Evolutionary conservation across 2,329 filamentous ascomycete genomes (phyloP), one percentile per base, ranked within the genome.

Genomic region (Alternaria postmessia): DNA sequence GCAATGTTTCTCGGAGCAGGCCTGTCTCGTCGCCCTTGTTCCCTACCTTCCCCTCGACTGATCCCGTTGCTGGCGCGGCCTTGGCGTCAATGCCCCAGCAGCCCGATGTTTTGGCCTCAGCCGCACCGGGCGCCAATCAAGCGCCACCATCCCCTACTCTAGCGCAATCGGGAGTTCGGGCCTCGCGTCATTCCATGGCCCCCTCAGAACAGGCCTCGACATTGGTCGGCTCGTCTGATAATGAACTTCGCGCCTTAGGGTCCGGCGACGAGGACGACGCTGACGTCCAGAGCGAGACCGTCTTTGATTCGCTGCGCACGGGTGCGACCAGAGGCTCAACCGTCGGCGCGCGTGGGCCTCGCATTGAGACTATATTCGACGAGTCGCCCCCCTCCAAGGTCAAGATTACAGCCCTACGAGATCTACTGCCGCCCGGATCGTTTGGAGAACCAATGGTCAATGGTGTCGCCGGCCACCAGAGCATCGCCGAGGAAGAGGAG

Each of bases 351-450:
- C 88, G 92, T 73, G 90, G 89, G 28, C 90, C 91, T 16, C 81
- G 84, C 49, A 88, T 93, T 51, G 91, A 93, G 72, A 91, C 88
- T 24, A 91, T 93, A 82, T 94, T 93, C 76, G 91, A 94, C 78
- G 91, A 94, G 69, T 92, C 90, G 14, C 90, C 89, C 36, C 71
- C 77, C 46, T 77, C 74, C 47, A 81, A 81, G 63, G 71, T 78
- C 62, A 82, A 79, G 67, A 68, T 82, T 52, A 75, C 80, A 54
- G 78, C 79, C 56, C 75, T 86, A 46, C 79, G 81, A 59, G 82
- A 85, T 65, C 76, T 85, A 18, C 76, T 85, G 8, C 81, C 81
- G 30, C 79, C 81, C 53, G 81, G 81, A 22, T 78, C 81, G 32
- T 81, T 84, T 61, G 71, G 75, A 20, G 77, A 78, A 48, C 72